Percentiles rank a stretch among this genome's conserved stretches.
These are phyloP conservation scores for Rhynchosporium graminicola DNA, from an alignment of 2,329 filamentous ascomycete species.

Conservation along the genomic window DNA sequence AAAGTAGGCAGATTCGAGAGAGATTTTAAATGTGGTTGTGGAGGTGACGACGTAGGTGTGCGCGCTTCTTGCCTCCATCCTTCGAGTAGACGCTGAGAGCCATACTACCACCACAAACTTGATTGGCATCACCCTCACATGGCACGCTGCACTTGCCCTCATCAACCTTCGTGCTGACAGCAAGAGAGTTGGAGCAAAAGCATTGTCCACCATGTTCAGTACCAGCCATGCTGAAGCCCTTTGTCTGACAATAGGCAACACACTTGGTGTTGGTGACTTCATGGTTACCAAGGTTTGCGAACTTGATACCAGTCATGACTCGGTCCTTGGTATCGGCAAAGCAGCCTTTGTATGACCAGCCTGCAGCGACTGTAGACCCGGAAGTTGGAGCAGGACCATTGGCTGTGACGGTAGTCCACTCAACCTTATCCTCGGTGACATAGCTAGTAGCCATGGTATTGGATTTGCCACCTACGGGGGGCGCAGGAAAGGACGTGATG, in stretches of 20 bases:
- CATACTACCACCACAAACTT: constrained; percentile 54
- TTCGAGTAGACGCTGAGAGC: constrained; percentile 47
- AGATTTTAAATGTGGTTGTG: constrained; percentile 9
- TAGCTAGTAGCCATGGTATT: constrained; percentile 26
- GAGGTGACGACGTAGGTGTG: constrained; percentile 14
- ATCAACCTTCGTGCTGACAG: constrained; percentile 45
- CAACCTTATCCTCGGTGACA: constrained; percentile 50
- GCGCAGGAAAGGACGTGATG: neutral
- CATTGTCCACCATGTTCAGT: constrained; percentile 52
- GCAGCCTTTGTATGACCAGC: constrained; percentile 48
- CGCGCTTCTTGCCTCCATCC: constrained; percentile 7
- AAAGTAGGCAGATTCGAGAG: constrained; percentile 10
- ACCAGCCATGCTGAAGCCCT: constrained; percentile 50
- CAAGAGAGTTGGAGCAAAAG: constrained; percentile 49
- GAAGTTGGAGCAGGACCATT: constrained; percentile 32
- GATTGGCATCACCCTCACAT: constrained; percentile 50
- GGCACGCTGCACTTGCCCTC: constrained; percentile 49
- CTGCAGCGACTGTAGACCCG: constrained; percentile 32
- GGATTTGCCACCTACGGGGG: constrained; percentile 38
- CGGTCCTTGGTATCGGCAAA: constrained; percentile 43
- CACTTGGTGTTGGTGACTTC: constrained; percentile 49
- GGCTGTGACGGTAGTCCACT: constrained; percentile 42
- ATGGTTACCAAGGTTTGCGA: constrained; percentile 45
- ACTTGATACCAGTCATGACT: constrained; percentile 44
- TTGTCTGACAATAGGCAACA: constrained; percentile 49